A percentile compares a stretch with the other conserved stretches of the same genome.
These are phyloP conservation scores for Suillus hirtellus DNA, from an alignment of 768 basidiomycete genomes.

Conservation along the genomic window DNA sequence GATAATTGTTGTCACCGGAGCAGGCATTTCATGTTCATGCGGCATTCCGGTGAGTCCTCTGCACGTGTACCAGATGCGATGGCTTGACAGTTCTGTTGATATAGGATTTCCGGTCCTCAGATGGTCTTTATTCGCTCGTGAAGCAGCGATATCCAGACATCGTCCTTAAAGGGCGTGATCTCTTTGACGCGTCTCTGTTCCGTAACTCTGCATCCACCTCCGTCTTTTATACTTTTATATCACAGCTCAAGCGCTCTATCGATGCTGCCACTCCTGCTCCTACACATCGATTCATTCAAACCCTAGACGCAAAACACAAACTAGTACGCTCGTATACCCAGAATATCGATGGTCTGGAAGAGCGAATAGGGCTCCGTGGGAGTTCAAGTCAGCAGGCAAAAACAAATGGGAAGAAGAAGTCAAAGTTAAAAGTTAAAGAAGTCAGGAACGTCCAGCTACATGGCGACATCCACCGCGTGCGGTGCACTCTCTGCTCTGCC, in stretches of 20 bases:
- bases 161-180: conserved; percentile 88
- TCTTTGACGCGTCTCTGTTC: conserved; percentile 93
- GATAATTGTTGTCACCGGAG: conserved; percentile 90
- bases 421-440: conserved; percentile 64
- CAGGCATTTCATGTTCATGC: conserved; percentile 94
- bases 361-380: conserved; percentile 70
- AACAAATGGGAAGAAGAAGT: conserved; percentile 63
- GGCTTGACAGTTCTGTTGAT: conserved; percentile 12
- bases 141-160: conserved; percentile 82
- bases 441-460: conserved; percentile 92
- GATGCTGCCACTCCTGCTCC: conserved; percentile 78
- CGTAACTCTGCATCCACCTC: conserved; percentile 82
- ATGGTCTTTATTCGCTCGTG: conserved; percentile 88
- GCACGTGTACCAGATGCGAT: not conserved
- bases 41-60: conserved; percentile 83
- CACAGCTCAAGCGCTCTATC: conserved; percentile 82
- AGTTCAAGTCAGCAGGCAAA: conserved; percentile 56
- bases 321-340: conserved; percentile 93
- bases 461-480: conserved; percentile 89
- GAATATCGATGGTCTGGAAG: conserved; percentile 96
- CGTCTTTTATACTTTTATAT: conserved; percentile 94
- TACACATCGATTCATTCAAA: conserved; percentile 88
- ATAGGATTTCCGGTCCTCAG: conserved; percentile 95
- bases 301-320: conserved; percentile 80
- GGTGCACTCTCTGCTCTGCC: conserved; percentile 83